Evolutionary conservation across 2,329 filamentous ascomycete genomes (phyloP), one percentile per base, ranked within the genome.

Genomic region (Alternaria viburni): DNA sequence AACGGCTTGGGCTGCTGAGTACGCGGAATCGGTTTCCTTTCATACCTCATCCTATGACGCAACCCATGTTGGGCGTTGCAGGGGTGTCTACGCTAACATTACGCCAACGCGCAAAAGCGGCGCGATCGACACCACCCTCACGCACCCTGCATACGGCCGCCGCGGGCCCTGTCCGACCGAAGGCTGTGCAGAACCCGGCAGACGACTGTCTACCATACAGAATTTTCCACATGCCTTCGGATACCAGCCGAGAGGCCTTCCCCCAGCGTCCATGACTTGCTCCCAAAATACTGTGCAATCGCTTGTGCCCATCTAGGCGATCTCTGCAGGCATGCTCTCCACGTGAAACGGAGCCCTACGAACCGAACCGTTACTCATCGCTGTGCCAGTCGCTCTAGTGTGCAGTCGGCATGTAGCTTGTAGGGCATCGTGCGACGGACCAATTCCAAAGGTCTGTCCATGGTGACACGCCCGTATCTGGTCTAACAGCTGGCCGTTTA

Each of bases 1-100:
- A 62, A 67, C 70, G 61, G 66, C 63, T 59, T 70, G 66, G 66
- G 60, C 46, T 63, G 70, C 57, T 68, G 69, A 52, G 57, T 65
- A 71, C 57, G 73, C 65, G 71, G 66, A 62, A 57, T 57, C 55
- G 21, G 58, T 61, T 69, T 62, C 70, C 69, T 71, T 76, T 75
- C 73, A 76, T 74, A 70, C 61, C 59, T 49, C 44, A 23, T 21
- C 46, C 61, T 59, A 67, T 69, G 67, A 67, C 67, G 68, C 63
- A 69, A 62, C 23, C 21, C 30, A 23, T 28, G 41, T 19, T 46
- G 54, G 49, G 49, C 44, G 60, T 55, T 62, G 60, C 72, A 69
- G 68, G 72, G 70, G 52, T 62, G n/a, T 12, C 11, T 36, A 49
- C 55, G 46, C 62, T 62, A 65, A 19, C 19, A 21, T 13, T 6